Percentiles rank a stretch among this genome's conserved stretches.
Evolutionary conservation across 108 stramenopile genomes (phyloP).

Genomic region (Schizochytrium sp.): DNA sequence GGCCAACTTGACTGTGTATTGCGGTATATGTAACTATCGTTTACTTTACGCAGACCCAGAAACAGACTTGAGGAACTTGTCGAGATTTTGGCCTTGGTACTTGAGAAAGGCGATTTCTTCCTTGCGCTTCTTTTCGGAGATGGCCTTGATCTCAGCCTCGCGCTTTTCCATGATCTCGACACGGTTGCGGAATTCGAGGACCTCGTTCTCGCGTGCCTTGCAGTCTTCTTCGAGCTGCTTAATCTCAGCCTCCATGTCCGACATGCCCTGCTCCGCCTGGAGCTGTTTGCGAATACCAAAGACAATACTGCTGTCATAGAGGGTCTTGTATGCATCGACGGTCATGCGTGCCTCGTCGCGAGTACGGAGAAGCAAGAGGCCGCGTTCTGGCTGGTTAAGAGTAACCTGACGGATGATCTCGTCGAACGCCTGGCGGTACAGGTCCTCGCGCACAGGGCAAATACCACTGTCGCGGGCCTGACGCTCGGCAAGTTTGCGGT

Average conservation of each 20-base stretch:
- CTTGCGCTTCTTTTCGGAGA: conserved; percentile 52
- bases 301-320: conserved; percentile 50
- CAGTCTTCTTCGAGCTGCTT: conserved; percentile 29
- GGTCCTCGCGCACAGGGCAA: conserved; percentile 58
- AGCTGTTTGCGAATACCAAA: conserved; percentile 62
- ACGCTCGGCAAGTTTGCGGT: conserved; percentile 42
- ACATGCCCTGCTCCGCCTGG: conserved; percentile 56
- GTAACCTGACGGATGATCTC: conserved; percentile 54
- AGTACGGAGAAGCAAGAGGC: conserved; percentile 49
- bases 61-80: conserved; percentile 40
- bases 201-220: conserved; percentile 36
- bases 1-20: no score
- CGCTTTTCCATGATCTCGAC: conserved; percentile 53
- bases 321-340: conserved; percentile 58
- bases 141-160: conserved; percentile 32
- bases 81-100: conserved; percentile 60
- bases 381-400: conserved; percentile 57
- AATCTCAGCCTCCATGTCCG: conserved; percentile 44
- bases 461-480: conserved; percentile 58
- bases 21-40: no score
- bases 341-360: conserved; percentile 59
- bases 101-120: conserved; percentile 56
- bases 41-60: background rate
- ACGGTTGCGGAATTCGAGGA: conserved; percentile 47
- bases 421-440: conserved; percentile 49